A percentile compares a stretch with the other conserved stretches of the same genome.
phyloP scores from a whole-genome alignment of 441 rosid species.

The Manihot esculenta region DNA sequence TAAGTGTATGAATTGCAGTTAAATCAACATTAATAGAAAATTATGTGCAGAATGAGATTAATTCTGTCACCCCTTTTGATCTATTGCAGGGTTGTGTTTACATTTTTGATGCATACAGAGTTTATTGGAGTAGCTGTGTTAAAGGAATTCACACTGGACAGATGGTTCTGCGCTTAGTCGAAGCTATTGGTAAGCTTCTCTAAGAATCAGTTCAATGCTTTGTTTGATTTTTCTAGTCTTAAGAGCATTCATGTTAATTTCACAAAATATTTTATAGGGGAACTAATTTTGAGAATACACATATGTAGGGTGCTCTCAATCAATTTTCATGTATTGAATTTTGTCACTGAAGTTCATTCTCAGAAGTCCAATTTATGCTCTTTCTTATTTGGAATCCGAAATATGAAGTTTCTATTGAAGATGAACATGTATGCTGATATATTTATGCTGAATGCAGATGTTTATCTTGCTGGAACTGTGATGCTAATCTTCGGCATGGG shows the following conservation, averaged over 20 bases:
- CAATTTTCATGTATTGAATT: not conserved
- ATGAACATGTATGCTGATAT: not conserved
- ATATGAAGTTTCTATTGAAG: not conserved
- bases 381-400: no score
- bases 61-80: not conserved
- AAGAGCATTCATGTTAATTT: not conserved
- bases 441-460: conserved; percentile 47
- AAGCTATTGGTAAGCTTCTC: conserved; percentile 73
- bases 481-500: conserved; percentile 93
- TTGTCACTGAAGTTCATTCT: not conserved
- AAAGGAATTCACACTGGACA: conserved; percentile 78
- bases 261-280: no score
- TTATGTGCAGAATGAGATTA: not conserved
- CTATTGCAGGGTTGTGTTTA: conserved; percentile 65
- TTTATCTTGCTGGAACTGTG: conserved; percentile 88
- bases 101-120: conserved; percentile 76
- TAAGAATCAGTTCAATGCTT: not conserved
- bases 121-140: conserved; percentile 77
- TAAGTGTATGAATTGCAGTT: not conserved
- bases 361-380: no score
- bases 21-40: conserved; percentile 8
- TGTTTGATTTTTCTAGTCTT: no score
- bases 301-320: no score
- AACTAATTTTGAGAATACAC: not conserved
- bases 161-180: conserved; percentile 86